phyloP scores from a whole-genome alignment of 805 yeast genomes.

The Lipomyces japonicus region DNA sequence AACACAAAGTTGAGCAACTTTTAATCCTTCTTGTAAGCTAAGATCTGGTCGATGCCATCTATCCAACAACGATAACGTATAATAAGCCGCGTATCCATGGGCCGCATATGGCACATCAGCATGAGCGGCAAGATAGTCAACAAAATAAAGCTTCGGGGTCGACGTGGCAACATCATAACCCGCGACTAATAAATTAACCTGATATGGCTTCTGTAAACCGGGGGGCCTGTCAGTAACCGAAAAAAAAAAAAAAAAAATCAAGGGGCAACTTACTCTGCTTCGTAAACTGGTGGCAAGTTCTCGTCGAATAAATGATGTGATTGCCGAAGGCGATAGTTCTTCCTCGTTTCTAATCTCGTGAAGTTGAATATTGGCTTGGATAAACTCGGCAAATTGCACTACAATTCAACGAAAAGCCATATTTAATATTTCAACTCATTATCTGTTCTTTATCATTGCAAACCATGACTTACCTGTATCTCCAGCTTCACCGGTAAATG shows the following conservation, averaged over 20 bases:
- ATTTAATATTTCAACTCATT: not conserved
- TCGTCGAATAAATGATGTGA: slow-evolving; percentile 82
- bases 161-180: slow-evolving; percentile 64
- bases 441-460: not conserved
- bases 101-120: slow-evolving; percentile 94
- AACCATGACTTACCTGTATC: slow-evolving; percentile 55
- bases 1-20: slow-evolving; percentile 66
- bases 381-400: slow-evolving; percentile 77
- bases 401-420: not conserved
- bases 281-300: slow-evolving; percentile 84
- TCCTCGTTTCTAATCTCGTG: slow-evolving; percentile 78
- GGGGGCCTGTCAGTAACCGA: too few species aligned
- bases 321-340: slow-evolving; percentile 79
- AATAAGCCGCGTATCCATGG: slow-evolving; percentile 98
- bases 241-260: not conserved
- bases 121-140: slow-evolving; percentile 90
- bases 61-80: slow-evolving; percentile 83
- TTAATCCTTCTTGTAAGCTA: slow-evolving; percentile 71
- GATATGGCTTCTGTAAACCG: slow-evolving; percentile 71
- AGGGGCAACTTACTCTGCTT: slow-evolving; percentile 60
- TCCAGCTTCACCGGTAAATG: slow-evolving; percentile 93
- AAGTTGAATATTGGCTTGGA: slow-evolving; percentile 87
- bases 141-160: slow-evolving; percentile 73
- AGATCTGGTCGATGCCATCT: slow-evolving; percentile 80
- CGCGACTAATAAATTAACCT: slow-evolving; percentile 84